Conservation (phyloP, 148 eudicot species). For the Arctostaphylos glauca region DNA sequence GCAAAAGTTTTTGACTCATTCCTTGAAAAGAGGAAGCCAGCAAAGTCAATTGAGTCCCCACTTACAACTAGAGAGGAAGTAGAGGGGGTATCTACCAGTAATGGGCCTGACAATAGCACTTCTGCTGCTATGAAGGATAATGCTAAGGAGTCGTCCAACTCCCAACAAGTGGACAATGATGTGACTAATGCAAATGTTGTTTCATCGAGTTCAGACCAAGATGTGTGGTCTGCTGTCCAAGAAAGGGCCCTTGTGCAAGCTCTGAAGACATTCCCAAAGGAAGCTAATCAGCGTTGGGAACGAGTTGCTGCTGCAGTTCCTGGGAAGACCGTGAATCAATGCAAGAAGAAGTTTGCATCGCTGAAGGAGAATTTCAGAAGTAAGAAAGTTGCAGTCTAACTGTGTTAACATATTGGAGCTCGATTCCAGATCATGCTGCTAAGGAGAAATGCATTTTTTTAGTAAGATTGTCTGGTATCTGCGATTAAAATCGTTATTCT, state of each 20-base stretch:
- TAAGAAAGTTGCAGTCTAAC: constrained; percentile 59
- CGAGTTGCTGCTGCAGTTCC: constrained; percentile 93
- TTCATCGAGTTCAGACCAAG: constrained; percentile 50
- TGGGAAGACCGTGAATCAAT: constrained; percentile 83
- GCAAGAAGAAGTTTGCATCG: constrained; percentile 79
- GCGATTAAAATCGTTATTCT: not conserved
- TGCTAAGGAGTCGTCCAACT: constrained; percentile 23
- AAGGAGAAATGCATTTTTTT: not conserved
- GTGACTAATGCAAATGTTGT: constrained; percentile 24
- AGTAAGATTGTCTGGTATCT: not conserved
- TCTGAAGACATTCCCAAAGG: constrained; percentile 86
- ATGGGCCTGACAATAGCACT: constrained; percentile 8
- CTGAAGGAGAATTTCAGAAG: constrained; percentile 85
- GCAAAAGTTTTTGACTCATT: constrained; percentile 94
- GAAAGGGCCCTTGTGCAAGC: constrained; percentile 95
- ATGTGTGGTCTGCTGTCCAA: constrained; percentile 87
- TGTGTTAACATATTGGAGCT: not conserved
- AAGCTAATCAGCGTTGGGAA: constrained; percentile 92
- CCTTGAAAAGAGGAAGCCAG: constrained; percentile 92
- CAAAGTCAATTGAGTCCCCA: constrained; percentile 77
- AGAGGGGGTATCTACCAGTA: constrained; percentile 28
- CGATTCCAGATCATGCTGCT: not conserved
- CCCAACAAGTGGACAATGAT: constrained; percentile 22
- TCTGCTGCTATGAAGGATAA: constrained; percentile 12
- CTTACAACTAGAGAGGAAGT: constrained; percentile 80